Evolutionary conservation across 345 rosid genomes (phyloP).

Genomic region (Atalantia buxifolia): DNA sequence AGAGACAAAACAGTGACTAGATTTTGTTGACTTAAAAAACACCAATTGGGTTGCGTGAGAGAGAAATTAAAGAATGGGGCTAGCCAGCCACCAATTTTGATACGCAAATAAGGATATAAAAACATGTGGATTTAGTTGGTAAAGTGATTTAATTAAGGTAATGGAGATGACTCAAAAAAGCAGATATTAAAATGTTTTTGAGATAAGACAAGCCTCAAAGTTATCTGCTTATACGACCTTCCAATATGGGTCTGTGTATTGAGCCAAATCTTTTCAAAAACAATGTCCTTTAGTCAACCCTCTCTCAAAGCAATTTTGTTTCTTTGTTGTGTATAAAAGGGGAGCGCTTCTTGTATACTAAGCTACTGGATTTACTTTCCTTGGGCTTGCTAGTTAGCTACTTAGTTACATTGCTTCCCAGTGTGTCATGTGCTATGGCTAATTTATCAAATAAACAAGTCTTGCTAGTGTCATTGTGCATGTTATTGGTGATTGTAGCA

Average conservation of each 20-base stretch:
- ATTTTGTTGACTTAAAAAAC: neutral
- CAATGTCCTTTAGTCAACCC: neutral
- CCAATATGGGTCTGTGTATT: neutral
- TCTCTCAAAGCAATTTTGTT: neutral
- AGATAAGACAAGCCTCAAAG: constrained; percentile 11
- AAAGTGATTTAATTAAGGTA: constrained; percentile 9
- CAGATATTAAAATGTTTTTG: neutral
- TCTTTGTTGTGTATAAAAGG: neutral
- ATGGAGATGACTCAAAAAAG: constrained; percentile 26
- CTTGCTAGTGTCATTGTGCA: neutral
- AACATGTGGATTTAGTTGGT: neutral
- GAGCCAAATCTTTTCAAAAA: neutral
- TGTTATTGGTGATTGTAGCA: constrained; percentile 12
- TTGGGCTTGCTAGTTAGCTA: neutral
- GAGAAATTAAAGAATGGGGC: neutral
- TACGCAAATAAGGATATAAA: neutral
- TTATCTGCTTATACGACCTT: constrained; percentile 25
- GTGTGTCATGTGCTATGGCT: constrained; percentile 12
- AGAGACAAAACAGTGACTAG: constrained; percentile 8
- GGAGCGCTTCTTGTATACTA: neutral
- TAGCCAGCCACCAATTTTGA: neutral
- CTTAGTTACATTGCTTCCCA: neutral
- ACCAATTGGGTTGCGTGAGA: neutral
- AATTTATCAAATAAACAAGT: neutral
- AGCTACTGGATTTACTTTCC: neutral